A percentile compares a stretch with the other conserved stretches of the same genome.
phyloP scores from a whole-genome alignment of 768 basidiomycete genomes.

The Filobasidium floriforme region DNA sequence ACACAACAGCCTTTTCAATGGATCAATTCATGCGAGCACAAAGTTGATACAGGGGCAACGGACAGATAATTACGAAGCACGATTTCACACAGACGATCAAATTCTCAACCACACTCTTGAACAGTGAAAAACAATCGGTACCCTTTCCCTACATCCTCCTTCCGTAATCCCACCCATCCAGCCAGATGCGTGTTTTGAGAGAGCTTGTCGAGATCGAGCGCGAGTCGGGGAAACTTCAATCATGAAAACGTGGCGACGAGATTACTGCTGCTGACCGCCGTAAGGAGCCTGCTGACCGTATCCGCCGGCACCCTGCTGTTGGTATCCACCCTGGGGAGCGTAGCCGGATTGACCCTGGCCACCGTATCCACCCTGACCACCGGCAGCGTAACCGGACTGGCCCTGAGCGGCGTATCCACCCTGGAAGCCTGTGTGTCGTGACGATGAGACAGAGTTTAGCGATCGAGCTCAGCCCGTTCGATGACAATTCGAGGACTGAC shows the following conservation, averaged over 20 bases:
- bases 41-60: conserved; percentile 1
- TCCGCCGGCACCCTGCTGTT: conserved; percentile 10
- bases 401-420: conserved; percentile 8
- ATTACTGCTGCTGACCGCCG: conserved; percentile 14
- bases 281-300: conserved; percentile 6
- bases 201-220: not conserved
- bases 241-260: not conserved
- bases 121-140: conserved; percentile 1
- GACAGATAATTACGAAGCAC: not conserved
- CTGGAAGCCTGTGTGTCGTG: conserved; percentile 1
- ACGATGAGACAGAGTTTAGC: no score
- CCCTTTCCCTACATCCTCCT: not conserved
- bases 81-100: conserved; percentile 3
- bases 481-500: not conserved
- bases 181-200: no score
- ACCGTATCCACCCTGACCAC: conserved; percentile 1
- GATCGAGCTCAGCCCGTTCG: no score
- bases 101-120: conserved; percentile 1
- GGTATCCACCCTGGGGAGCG: conserved; percentile 10
- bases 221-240: conserved; percentile 9
- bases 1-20: conserved; percentile 4
- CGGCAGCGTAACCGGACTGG: not conserved
- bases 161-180: not conserved
- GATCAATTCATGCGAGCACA: conserved; percentile 6
- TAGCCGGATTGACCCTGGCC: not conserved